Conservation (phyloP, 208 protist genomes). For the Sergeia podlipaevii region DNA sequence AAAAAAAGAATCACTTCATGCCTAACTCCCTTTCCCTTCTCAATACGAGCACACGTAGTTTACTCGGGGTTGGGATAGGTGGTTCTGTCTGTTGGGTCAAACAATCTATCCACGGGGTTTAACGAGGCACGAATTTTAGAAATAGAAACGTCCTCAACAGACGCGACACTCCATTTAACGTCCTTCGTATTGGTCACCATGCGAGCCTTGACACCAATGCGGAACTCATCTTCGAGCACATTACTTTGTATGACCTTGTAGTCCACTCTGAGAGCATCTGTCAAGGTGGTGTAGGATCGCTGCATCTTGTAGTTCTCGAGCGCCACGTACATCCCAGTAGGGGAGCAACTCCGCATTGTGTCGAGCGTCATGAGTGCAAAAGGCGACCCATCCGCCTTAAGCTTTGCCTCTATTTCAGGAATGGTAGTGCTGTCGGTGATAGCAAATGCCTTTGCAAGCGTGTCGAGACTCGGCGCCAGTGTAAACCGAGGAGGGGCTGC, state of each 20-base stretch:
- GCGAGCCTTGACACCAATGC: slow-evolving; percentile 32
- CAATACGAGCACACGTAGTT: too few species aligned
- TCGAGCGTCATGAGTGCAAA: slow-evolving; percentile 32
- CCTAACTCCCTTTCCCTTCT: too few species aligned
- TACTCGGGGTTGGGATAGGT: too few species aligned
- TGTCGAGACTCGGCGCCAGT: slow-evolving; percentile 21
- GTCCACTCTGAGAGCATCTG: slow-evolving; percentile 18
- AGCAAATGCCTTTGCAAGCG: slow-evolving; percentile 29
- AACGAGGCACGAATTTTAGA: too few species aligned
- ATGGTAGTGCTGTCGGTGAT: slow-evolving; percentile 29
- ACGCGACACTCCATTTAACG: slow-evolving; percentile 36
- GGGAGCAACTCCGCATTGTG: slow-evolving; percentile 40
- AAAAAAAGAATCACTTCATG: too few species aligned
- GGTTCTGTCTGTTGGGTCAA: too few species aligned
- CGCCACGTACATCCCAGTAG: slow-evolving; percentile 41
- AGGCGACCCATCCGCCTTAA: slow-evolving; percentile 25
- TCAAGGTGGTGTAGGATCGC: slow-evolving; percentile 2
- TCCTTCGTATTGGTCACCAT: slow-evolving; percentile 35
- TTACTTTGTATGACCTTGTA: slow-evolving; percentile 24
- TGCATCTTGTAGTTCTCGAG: slow-evolving; percentile 40
- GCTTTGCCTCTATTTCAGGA: slow-evolving; percentile 31
- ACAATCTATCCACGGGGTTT: too few species aligned
- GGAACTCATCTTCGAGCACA: slow-evolving; percentile 23
- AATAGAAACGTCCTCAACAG: slow-evolving; percentile 26
- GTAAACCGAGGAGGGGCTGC: slow-evolving; percentile 40